These are phyloP conservation scores for Paramecium octaurelia DNA, from an alignment of 73 alveolate genomes.

Conservation along the genomic window DNA sequence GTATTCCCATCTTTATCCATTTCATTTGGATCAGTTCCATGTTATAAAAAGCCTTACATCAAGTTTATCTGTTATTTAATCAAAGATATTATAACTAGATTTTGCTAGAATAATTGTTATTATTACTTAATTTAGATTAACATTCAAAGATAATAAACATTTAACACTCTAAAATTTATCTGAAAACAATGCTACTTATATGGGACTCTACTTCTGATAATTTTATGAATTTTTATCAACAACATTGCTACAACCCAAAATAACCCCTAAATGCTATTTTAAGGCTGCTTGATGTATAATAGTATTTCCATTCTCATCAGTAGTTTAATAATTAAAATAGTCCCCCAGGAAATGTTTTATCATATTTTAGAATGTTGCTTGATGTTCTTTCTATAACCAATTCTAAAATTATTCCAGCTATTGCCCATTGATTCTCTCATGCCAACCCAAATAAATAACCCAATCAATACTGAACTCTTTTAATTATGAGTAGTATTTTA, in stretches of 20 bases:
- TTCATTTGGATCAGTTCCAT: constrained; percentile 9
- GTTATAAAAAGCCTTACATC: background rate
- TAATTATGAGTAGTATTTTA: background rate
- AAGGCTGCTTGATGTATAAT: background rate
- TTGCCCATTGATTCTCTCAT: background rate
- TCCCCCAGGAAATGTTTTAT: background rate
- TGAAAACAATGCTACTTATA: background rate
- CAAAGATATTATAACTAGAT: background rate
- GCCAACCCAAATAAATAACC: background rate
- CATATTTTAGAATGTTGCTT: background rate
- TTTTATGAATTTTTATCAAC: background rate
- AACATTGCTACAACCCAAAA: background rate
- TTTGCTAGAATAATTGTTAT: background rate
- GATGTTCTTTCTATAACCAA: background rate
- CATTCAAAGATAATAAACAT: background rate
- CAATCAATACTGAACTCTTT: constrained; percentile 18
- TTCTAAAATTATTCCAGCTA: background rate
- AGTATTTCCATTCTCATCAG: background rate
- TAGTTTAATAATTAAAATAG: background rate
- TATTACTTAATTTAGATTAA: background rate
- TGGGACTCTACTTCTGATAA: background rate
- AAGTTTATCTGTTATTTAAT: background rate
- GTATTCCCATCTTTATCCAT: constrained; percentile 13
- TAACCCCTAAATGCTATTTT: background rate
- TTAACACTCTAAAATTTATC: background rate